Base-by-base conservation (phyloP, 1,284 basidiomycete genomes). In the Ceratobasidium sp. region DNA sequence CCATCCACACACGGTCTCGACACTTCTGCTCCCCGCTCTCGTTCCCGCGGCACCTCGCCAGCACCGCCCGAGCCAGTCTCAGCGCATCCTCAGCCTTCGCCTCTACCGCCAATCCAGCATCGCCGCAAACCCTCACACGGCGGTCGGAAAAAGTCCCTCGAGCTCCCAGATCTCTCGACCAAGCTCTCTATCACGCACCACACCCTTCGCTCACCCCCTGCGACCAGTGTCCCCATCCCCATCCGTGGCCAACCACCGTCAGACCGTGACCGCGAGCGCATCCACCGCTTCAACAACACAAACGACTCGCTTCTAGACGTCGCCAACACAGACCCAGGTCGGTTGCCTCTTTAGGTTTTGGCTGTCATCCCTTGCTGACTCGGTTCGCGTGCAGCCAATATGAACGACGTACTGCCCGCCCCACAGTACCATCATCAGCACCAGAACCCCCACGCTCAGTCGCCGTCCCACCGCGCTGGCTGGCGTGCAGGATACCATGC, bases 141-240 rank as follows among this genome's bases (percentile, higher is more conserved):
- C 62, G 83, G 83, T 26, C 92, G 91, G 84, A 91, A 91, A 82
- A 88, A 85, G 78, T 90, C 89, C 0, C 85, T 93, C 46, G 90
- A 93, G 79, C 85, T 93, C 50, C 91, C 91, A 72, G 91, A 92
- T 83, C 87, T 93, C 77, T 89, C 88, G 35, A 85, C 85, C 67
- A 67, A 67, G 64, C 84, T 90, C 72, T 84, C 87, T n/a, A 78
- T 87, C 75, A 85, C 86, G 23, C 55, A 28, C 55, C 55, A 57
- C 55, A 35, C 84, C 86, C 57, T 81, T 84, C 38, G 78, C 82
- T 81, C 58, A 77, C 80, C 73, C 85, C 85, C 32, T 83, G 84
- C 72, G 82, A 82, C 79, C 81, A 14, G 1, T 35, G 81, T 49
- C 79, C 80, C 82, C 66, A 83, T 83, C 75, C 82, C 79, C 11